Percentiles rank a stretch among this genome's conserved stretches.
Evolutionary conservation across 257 asterid species (phyloP).

Genomic region (Solanum peruvianum): DNA sequence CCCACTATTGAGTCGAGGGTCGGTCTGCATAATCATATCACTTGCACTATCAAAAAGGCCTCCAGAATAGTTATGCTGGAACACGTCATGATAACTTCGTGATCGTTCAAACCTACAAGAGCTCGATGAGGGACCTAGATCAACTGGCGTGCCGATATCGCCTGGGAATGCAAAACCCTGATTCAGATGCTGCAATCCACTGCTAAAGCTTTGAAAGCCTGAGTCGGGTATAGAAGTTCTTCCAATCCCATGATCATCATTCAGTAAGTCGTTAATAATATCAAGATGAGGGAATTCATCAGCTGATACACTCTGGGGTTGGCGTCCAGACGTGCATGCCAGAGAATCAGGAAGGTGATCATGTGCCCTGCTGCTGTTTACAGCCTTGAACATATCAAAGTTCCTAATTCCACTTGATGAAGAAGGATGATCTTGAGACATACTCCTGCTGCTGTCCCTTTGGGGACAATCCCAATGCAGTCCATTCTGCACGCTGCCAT

Average conservation of each 20-base stretch:
- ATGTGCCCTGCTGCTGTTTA: constrained; percentile 37
- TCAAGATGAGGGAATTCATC: constrained; percentile 50
- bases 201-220: constrained; percentile 37
- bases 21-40: constrained; percentile 41
- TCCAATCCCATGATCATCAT: constrained; percentile 60
- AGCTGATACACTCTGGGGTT: constrained; percentile 11
- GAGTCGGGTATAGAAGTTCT: constrained; percentile 13
- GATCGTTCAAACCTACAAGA: constrained; percentile 54
- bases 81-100: constrained; percentile 35
- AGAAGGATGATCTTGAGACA: constrained; percentile 6
- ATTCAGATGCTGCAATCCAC: constrained; percentile 38
- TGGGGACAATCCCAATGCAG: constrained; percentile 45
- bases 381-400: constrained; percentile 28
- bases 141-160: constrained; percentile 32
- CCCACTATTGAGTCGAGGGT: constrained; percentile 35
- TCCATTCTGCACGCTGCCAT: constrained; percentile 34
- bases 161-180: constrained; percentile 53
- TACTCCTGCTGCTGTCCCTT: constrained; percentile 27
- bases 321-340: constrained; percentile 55
- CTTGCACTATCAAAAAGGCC: constrained; percentile 30
- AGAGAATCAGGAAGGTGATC: constrained; percentile 44
- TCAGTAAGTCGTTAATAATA: constrained; percentile 81
- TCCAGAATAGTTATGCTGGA: constrained; percentile 32
- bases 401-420: constrained; percentile 27
- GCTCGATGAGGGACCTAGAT: constrained; percentile 25